Evolutionary conservation across 176 grass and related monocot genomes (phyloP).

Genomic region (Sorghum bicolor): Sorghum_bicolor_NCBIv3 NC_012879.2:59466501-59467000

Average conservation of each 20-base stretch:
- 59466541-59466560: not conserved
- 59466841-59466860: constrained; percentile 68
- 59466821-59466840: constrained; percentile 76
- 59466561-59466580: not conserved
- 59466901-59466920: not conserved
- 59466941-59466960: constrained; percentile 69
- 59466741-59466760: constrained; percentile 61
- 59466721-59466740: constrained; percentile 46
- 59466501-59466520: constrained; percentile 56
- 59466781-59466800: constrained; percentile 61
- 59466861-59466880: constrained; percentile 66
- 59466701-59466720: constrained; percentile 41
- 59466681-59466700: constrained; percentile 50
- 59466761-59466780: constrained; percentile 59
- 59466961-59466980: constrained; percentile 82
- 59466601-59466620: constrained; percentile 28
- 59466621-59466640: constrained; percentile 49
- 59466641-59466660: constrained; percentile 50
- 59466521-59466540: not conserved
- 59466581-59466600: not conserved
- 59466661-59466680: constrained; percentile 32
- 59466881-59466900: constrained; percentile 40
- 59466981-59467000: constrained; percentile 90
- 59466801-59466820: constrained; percentile 43
- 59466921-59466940: constrained; percentile 59